A percentile compares a stretch with the other conserved stretches of the same genome.
Evolutionary conservation across 805 yeast species (phyloP).

Genomic region (Saccharomycopsis schoenii): DNA sequence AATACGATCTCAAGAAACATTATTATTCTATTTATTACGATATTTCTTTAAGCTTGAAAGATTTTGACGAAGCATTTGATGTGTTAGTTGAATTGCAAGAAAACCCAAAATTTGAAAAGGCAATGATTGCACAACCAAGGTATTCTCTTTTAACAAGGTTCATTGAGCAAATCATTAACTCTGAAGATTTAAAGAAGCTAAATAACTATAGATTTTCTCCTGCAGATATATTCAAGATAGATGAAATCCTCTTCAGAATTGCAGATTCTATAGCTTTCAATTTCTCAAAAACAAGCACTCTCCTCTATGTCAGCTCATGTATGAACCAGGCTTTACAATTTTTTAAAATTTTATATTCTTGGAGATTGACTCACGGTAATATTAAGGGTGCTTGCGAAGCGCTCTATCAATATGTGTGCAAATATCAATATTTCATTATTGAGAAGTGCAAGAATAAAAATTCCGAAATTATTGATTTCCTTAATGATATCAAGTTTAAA

Average conservation of each 20-base stretch:
- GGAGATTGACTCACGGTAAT: constrained; percentile 42
- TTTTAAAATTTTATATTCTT: constrained; percentile 41
- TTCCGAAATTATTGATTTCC: not conserved
- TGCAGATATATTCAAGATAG: constrained; percentile 34
- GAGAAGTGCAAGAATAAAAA: not conserved
- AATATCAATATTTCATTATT: constrained; percentile 7
- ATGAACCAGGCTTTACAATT: constrained; percentile 30
- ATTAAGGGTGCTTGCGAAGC: constrained; percentile 39
- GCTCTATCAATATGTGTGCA: constrained; percentile 31
- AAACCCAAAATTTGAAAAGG: constrained; percentile 2
- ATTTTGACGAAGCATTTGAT: constrained; percentile 27
- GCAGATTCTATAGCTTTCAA: constrained; percentile 20
- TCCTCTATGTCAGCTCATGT: constrained; percentile 20
- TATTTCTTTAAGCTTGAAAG: constrained; percentile 24
- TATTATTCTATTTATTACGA: constrained; percentile 22
- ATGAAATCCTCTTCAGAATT: constrained; percentile 29
- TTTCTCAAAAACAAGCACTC: constrained; percentile 23
- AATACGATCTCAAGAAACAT: constrained; percentile 14
- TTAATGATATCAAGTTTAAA: constrained; percentile 9
- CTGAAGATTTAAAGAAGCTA: constrained; percentile 31
- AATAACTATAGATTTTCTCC: constrained; percentile 32
- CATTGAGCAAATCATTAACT: constrained; percentile 30
- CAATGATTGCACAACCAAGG: constrained; percentile 6
- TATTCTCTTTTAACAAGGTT: constrained; percentile 26
- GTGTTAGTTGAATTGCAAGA: constrained; percentile 25